phyloP scores from a whole-genome alignment of 2,329 filamentous ascomycete genomes.

The Ophiostoma australiae region DNA sequence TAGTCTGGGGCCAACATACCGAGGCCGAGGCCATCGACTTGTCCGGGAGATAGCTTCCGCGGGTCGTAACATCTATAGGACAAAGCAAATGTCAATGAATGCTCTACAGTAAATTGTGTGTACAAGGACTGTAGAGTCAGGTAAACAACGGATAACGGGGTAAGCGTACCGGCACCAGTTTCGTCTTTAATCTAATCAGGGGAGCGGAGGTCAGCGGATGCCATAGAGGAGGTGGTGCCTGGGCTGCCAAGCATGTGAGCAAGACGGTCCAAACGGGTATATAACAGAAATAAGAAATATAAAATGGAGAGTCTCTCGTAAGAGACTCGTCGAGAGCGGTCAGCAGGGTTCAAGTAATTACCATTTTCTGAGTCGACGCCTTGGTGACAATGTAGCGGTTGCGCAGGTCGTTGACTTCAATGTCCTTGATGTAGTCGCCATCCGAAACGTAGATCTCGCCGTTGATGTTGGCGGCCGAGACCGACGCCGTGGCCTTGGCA shows the following conservation, averaged over 20 bases:
- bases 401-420: conserved; percentile 95
- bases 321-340: neutral
- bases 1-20: conserved; percentile 45
- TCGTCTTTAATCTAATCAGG: conserved; percentile 92
- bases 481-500: conserved; percentile 37
- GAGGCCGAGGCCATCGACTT: conserved; percentile 93
- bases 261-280: conserved; percentile 40
- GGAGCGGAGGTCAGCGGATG: conserved; percentile 84
- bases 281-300: neutral
- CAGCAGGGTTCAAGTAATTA: conserved; percentile 61
- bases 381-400: conserved; percentile 97
- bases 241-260: conserved; percentile 69
- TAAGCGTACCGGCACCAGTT: conserved; percentile 96
- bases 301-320: neutral
- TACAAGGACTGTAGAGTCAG: neutral
- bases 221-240: conserved; percentile 59
- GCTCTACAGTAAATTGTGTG: neutral
- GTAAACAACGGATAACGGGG: conserved; percentile 26
- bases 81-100: conserved; percentile 32
- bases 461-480: conserved; percentile 57
- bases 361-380: conserved; percentile 97
- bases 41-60: conserved; percentile 93
- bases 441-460: conserved; percentile 91
- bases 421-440: conserved; percentile 97
- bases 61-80: conserved; percentile 90